Evolutionary conservation across 441 rosid species (phyloP).

Genomic region (Populus hybrid): DNA sequence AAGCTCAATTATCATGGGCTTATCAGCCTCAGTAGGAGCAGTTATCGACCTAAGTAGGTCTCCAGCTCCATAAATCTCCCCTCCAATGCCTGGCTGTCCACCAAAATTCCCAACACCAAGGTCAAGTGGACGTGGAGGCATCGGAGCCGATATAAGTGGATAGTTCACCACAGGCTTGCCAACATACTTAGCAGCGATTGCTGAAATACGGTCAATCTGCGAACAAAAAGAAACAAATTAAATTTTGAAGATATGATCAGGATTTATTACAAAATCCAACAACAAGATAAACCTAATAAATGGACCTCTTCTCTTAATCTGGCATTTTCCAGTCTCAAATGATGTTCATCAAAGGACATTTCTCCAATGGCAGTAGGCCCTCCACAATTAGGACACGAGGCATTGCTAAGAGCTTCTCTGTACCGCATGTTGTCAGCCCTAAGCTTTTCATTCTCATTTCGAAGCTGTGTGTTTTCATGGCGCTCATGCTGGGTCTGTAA

Average conservation of each 20-base stretch:
- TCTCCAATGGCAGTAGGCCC: conserved; percentile 93
- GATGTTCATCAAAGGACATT: conserved; percentile 95
- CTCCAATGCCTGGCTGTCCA: conserved; percentile 43
- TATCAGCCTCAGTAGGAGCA: conserved; percentile 61
- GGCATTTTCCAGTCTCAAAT: conserved; percentile 80
- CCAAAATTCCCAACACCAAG: conserved; percentile 61
- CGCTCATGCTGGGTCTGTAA: conserved; percentile 86
- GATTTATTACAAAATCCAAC: background rate
- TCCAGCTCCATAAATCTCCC: conserved; percentile 57
- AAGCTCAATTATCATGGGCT: conserved; percentile 67
- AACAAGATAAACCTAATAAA: background rate
- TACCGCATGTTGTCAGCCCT: conserved; percentile 75
- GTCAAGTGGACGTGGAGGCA: conserved; percentile 62
- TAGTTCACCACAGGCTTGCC: conserved; percentile 81
- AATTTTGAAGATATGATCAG: background rate
- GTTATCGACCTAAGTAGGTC: conserved; percentile 67
- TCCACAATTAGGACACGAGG: conserved; percentile 93
- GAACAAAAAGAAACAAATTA: background rate
- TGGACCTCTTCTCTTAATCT: conserved; percentile 85
- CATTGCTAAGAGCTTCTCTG: conserved; percentile 78
- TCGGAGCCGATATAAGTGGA: conserved; percentile 61
- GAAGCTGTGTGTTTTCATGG: conserved; percentile 73
- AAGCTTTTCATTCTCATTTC: conserved; percentile 83
- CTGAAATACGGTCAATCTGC: conserved; percentile 83
- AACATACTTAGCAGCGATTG: conserved; percentile 88